Conservation (phyloP, 768 basidiomycete species). For the Boletus coccyginus region DNA sequence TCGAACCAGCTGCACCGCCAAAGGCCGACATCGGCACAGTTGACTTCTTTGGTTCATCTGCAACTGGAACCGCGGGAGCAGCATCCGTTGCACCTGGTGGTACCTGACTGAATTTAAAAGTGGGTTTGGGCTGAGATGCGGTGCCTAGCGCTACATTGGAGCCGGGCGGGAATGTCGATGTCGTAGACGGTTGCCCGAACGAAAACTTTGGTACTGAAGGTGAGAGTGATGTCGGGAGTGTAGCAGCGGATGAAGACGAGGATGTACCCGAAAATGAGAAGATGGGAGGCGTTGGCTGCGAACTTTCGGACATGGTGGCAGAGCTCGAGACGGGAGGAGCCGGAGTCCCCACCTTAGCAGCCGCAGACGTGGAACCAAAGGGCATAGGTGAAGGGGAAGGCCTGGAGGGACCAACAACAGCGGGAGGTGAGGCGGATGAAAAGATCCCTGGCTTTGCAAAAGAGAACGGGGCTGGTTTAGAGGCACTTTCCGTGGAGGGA, state of each 20-base stretch:
- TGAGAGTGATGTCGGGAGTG: slow-evolving; percentile 5
- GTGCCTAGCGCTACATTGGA: slow-evolving; percentile 4
- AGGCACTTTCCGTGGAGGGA: slow-evolving; percentile 3
- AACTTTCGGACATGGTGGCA: background rate
- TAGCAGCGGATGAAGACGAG: slow-evolving; percentile 1
- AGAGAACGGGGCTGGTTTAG: slow-evolving; percentile 12
- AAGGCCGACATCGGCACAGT: slow-evolving; percentile 21
- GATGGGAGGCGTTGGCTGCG: slow-evolving; percentile 13
- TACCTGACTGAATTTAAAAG: slow-evolving; percentile 21
- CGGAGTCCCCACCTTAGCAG: slow-evolving; percentile 6
- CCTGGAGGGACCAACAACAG: slow-evolving; percentile 1
- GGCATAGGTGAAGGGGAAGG: background rate
- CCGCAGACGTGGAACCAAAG: slow-evolving; percentile 8
- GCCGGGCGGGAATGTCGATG: slow-evolving; percentile 1
- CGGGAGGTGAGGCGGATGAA: slow-evolving; percentile 23
- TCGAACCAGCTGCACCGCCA: slow-evolving; percentile 13
- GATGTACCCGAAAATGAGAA: slow-evolving; percentile 23
- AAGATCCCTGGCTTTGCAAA: slow-evolving; percentile 19
- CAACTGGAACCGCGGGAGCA: slow-evolving; percentile 11
- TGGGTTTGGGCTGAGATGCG: slow-evolving; percentile 20
- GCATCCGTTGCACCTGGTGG: slow-evolving; percentile 25
- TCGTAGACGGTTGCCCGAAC: slow-evolving; percentile 20
- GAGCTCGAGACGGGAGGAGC: background rate
- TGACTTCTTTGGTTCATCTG: slow-evolving; percentile 26
- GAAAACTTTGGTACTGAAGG: slow-evolving; percentile 22